phyloP scores from a whole-genome alignment of 2,329 filamentous ascomycete species.

The Colletotrichum coccodes region DNA sequence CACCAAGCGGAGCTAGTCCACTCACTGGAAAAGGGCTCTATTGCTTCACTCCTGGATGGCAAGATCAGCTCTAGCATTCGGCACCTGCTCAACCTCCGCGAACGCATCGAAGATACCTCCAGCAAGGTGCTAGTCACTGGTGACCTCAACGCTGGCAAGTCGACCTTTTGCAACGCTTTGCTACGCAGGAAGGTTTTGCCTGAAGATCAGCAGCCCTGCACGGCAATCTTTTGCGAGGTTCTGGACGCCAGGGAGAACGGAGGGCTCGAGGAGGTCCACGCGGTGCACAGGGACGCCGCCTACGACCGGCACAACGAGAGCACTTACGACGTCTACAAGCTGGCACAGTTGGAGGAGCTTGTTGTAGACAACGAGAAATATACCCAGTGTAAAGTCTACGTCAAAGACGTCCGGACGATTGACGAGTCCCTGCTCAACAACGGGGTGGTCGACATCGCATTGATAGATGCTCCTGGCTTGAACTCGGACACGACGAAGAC shows the following conservation, averaged over 20 bases:
- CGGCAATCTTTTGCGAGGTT: conserved; percentile 98
- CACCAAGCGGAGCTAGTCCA: conserved; percentile 93
- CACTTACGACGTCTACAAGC: conserved; percentile 87
- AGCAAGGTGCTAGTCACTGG: conserved; percentile 97
- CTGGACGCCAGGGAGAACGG: conserved; percentile 91
- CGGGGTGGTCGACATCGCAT: conserved; percentile 95
- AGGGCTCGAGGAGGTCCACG: conserved; percentile 93
- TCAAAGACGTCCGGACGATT: conserved; percentile 87
- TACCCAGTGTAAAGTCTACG: conserved; percentile 95
- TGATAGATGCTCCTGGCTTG: conserved; percentile 95
- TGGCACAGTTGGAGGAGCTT: conserved; percentile 85
- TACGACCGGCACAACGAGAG: conserved; percentile 94
- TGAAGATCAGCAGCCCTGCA: conserved; percentile 98
- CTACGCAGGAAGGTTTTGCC: conserved; percentile 91
- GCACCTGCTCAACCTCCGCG: conserved; percentile 85
- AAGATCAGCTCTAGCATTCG: conserved; percentile 95
- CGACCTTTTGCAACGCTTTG: conserved; percentile 98
- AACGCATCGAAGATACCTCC: conserved; percentile 95
- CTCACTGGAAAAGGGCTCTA: conserved; percentile 90
- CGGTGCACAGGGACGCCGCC: conserved; percentile 80
- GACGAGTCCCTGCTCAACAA: conserved; percentile 97
- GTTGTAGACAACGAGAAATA: conserved; percentile 90
- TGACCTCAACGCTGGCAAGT: conserved; percentile 97
- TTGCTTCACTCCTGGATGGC: conserved; percentile 89
- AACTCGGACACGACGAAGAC: conserved; percentile 98